A percentile compares a stretch with the other conserved stretches of the same genome.
Conservation (phyloP, 2,329 filamentous ascomycete species). For the Zymoseptoria brevis region DNA sequence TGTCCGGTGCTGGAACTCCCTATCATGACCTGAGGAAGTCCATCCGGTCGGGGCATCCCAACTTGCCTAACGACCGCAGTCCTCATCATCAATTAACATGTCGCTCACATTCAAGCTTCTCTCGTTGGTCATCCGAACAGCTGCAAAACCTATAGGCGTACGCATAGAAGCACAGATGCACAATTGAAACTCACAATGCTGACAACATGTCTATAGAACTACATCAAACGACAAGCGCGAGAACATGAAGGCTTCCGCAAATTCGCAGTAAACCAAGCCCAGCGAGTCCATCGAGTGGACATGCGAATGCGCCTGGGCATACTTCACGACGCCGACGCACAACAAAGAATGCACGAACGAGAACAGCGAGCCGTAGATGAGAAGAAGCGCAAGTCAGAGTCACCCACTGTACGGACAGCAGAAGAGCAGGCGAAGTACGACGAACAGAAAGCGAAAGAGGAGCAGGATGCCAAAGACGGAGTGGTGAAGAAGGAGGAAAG, state of each 20-base stretch:
- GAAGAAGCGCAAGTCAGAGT: constrained; percentile 43
- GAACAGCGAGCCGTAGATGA: constrained; percentile 50
- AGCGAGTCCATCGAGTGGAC: constrained; percentile 56
- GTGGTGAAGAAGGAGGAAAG: constrained; percentile 40
- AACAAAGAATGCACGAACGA: constrained; percentile 44
- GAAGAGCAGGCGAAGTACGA: constrained; percentile 51
- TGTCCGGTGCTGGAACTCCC: not conserved
- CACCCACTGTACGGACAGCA: constrained; percentile 55
- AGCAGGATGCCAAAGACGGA: constrained; percentile 27
- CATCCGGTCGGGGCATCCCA: constrained; percentile 6
- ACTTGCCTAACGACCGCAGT: not conserved
- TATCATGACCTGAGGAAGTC: constrained; percentile 7
- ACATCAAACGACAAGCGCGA: constrained; percentile 59
- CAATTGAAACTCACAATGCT: not conserved
- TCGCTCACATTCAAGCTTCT: constrained; percentile 60
- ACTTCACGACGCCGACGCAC: constrained; percentile 53
- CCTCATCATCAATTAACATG: constrained; percentile 35
- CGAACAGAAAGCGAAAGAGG: constrained; percentile 34
- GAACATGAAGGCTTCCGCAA: constrained; percentile 60
- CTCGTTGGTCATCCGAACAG: constrained; percentile 55
- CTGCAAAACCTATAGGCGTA: constrained; percentile 62
- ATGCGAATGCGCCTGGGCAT: constrained; percentile 61
- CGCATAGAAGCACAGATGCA: constrained; percentile 21
- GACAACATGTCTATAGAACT: constrained; percentile 42
- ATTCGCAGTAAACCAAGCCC: constrained; percentile 55